Conservation (phyloP, 1,284 basidiomycete genomes). For the Amylostereum chailletii region DNA sequence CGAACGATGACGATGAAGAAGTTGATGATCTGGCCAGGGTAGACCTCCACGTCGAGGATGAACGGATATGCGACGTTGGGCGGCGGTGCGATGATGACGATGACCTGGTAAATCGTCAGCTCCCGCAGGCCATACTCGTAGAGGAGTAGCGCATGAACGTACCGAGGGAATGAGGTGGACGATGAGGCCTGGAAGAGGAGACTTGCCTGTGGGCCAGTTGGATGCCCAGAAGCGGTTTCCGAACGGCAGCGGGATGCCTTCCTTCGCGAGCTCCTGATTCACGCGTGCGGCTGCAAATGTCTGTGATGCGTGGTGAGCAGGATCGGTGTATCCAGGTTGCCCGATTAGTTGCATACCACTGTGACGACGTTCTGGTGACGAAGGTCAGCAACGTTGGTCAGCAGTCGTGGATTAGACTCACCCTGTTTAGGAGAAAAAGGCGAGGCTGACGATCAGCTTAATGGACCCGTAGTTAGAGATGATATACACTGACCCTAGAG, state of each 20-base stretch:
- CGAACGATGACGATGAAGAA: constrained; percentile 47
- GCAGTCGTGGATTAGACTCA: too few species aligned
- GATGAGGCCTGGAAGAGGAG: constrained; percentile 48
- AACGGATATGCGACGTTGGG: constrained; percentile 64
- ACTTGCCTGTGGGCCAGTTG: constrained; percentile 48
- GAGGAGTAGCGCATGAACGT: not conserved
- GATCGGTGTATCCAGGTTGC: too few species aligned
- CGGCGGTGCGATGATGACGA: constrained; percentile 41
- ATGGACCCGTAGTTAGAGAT: not conserved
- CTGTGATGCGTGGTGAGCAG: too few species aligned
- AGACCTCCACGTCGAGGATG: constrained; percentile 51
- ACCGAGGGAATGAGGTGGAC: constrained; percentile 31
- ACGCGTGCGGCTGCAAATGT: constrained; percentile 28
- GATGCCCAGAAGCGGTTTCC: constrained; percentile 49
- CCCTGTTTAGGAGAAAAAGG: too few species aligned
- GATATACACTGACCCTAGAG: constrained; percentile 53
- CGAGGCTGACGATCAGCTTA: not conserved
- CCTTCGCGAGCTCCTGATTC: constrained; percentile 61
- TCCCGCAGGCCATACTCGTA: constrained; percentile 35
- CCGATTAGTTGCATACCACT: too few species aligned
- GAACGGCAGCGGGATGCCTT: constrained; percentile 49
- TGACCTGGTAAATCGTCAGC: constrained; percentile 31
- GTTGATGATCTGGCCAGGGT: constrained; percentile 48
- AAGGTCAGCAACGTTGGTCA: too few species aligned
- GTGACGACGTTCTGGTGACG: too few species aligned